These are phyloP conservation scores for Jatropha curcas DNA, from an alignment of 345 rosid genomes.

Conservation along the genomic window DNA sequence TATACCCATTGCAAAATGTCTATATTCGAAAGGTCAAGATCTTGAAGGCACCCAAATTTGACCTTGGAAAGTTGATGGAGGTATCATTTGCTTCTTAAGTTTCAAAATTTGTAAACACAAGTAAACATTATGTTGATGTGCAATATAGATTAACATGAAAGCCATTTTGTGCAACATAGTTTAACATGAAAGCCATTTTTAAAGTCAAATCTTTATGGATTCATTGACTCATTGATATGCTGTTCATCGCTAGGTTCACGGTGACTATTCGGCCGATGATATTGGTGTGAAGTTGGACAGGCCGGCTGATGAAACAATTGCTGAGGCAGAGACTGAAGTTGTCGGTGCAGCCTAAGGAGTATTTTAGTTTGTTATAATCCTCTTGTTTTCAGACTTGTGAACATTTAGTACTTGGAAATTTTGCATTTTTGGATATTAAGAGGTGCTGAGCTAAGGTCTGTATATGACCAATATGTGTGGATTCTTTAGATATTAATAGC, in stretches of 20 bases:
- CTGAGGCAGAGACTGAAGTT: constrained; percentile 22
- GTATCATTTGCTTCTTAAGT: not conserved
- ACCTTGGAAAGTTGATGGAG: constrained; percentile 38
- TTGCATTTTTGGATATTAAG: not conserved
- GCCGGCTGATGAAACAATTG: constrained; percentile 36
- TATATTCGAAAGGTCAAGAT: constrained; percentile 36
- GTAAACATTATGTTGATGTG: not conserved
- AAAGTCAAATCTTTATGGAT: not conserved
- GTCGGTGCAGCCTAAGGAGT: constrained; percentile 21
- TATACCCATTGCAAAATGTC: constrained; percentile 32
- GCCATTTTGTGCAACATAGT: not conserved
- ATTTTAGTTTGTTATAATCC: not conserved
- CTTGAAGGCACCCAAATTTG: constrained; percentile 36
- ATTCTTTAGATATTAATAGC: not conserved
- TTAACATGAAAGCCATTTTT: not conserved
- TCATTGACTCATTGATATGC: not conserved
- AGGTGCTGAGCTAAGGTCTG: not conserved
- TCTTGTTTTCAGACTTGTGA: not conserved
- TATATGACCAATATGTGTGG: not conserved
- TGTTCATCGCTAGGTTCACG: constrained; percentile 26
- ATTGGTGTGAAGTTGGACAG: constrained; percentile 32
- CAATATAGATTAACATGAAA: not conserved
- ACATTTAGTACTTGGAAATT: not conserved
- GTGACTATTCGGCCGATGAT: constrained; percentile 32
- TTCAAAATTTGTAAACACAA: not conserved